A percentile compares a stretch with the other conserved stretches of the same genome.
Evolutionary conservation across 495 filamentous ascomycete species (phyloP).

Genomic region (Neurospora africana): DNA sequence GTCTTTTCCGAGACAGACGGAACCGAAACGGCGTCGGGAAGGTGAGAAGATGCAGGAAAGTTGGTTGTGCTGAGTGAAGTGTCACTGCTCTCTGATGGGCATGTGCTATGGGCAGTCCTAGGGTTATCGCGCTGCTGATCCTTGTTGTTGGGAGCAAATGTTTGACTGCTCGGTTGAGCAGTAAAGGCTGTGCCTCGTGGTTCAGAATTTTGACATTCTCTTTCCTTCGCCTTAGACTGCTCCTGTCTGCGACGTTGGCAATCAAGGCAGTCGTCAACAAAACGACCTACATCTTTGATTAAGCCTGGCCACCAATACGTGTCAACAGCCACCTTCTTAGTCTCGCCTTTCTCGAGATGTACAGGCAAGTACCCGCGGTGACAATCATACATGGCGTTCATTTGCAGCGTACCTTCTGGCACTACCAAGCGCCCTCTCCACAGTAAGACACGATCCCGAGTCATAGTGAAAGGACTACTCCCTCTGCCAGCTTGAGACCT

Average conservation of each 20-base stretch:
- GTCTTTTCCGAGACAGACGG: not conserved
- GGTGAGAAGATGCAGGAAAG: not conserved
- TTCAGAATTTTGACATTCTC: too few relatives aligned
- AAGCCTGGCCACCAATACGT: too few relatives aligned
- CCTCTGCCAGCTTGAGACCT: not conserved
- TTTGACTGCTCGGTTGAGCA: too few relatives aligned
- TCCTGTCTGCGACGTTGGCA: too few relatives aligned
- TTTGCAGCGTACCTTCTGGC: not conserved
- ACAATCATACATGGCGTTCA: not conserved
- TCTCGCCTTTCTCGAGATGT: too few relatives aligned
- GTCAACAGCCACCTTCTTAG: too few relatives aligned
- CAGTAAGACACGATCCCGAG: not conserved
- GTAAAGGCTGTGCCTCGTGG: not conserved
- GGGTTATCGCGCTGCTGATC: not conserved
- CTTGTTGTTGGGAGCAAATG: not conserved
- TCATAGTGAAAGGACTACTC: not conserved
- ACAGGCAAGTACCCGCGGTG: too few relatives aligned
- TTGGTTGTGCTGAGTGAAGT: not conserved
- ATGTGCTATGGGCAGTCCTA: not conserved
- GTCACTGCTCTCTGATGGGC: not conserved
- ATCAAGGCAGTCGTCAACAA: not conserved
- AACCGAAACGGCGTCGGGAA: not conserved
- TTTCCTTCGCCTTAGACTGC: too few relatives aligned
- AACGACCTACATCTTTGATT: too few relatives aligned
- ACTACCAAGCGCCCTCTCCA: not conserved